Evolutionary conservation across 2,329 filamentous ascomycete genomes (phyloP), one percentile per base, ranked within the genome.

Genomic region (Calonectria honghensis): DNA sequence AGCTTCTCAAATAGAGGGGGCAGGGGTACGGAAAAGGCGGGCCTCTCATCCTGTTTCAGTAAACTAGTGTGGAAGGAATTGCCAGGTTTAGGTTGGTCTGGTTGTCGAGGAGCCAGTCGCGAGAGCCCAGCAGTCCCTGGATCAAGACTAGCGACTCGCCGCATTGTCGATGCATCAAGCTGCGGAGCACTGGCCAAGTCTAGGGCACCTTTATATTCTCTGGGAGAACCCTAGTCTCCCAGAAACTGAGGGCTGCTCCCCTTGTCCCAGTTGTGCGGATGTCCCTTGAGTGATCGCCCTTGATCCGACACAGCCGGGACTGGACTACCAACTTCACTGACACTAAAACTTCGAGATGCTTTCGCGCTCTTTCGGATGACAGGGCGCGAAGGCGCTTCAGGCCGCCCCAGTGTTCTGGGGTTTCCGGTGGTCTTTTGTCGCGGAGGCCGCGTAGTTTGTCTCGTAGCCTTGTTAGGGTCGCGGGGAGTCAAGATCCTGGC

Each of bases 311-410:
- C 74, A 27, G 72, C n/a, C 11, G 76, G 79, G 20, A 81, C 66
- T 0, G 81, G 81, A n/a, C 81, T 82, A 16, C 81, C 81, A 10
- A 63, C 77, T 24, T 81, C 81, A 10, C 80, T 81, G 27, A 82
- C 41, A 51, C 80, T 83, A 63, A 82, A 81, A 32, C 73, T 78
- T 31, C 79, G 77, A n/a, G 74, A 70, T 10, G 59, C n/a, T 39
- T 73, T 79, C 6, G 68, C 71, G 3, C 24, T 52, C 64, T 79
- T 80, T 7, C 69, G 73, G 45, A 39, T 32, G 13, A 66, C 37
- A 3, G 52, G 54, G 11, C 51, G 29, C 27, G 45, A 39, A 45
- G 13, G 20, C 35, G 27, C 16, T 35, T 63, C 65, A 14, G 57
- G 27, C 48, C 45, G 24, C 3, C 59, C 59, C 18, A 59, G 11